Evolutionary conservation across 1,284 basidiomycete genomes (phyloP), one percentile per base, ranked within the genome.

Genomic region (Apiotrichum laibachii): DNA sequence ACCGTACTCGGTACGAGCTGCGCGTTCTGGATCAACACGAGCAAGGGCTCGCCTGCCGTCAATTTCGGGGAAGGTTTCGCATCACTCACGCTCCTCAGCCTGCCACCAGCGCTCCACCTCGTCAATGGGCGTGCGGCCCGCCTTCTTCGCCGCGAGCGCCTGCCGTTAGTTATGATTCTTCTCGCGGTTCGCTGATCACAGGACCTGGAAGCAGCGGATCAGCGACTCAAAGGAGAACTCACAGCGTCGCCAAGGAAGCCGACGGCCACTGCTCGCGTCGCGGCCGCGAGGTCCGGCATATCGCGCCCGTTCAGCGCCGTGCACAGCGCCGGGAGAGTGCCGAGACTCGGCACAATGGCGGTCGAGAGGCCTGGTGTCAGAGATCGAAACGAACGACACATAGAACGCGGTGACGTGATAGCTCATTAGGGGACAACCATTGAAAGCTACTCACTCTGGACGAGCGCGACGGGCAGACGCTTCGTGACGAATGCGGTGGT

Each of bases 11-110:
- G 59, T 0, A 75, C 52, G 15, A 67, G 45, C 57, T 76, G 74
- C 3, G 72, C 72, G 26, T 75, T 63, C 50, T 71, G 64, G 11
- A 76, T 66, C 49, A 73, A 66, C 15, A 76, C 43, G 16, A 76
- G 43, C 1, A 72, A 40, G 4, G 68, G 56, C 2, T 61, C 34
- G 12, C 49, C 72, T 71, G 40, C 37, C 65, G 22, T 34, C 49
- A 19, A n/a, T 18, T 15, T n/a, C n/a, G 26, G 18, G 4, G 2
- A 26, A n/a, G 6, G n/a, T 3, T 47, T 47, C 22, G 8, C 44
- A 61, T 66, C 52, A 69, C 68, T 47, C 15, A 62, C 57, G 37
- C 63, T 63, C 34, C 57, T 55, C 19, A 39, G 43, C 26, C 12
- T 46, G 43, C 57, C 66, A 72, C 72, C 73, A 75, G 2, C 57